Conservation (phyloP, 208 protist species). For the Trypanosoma lewisi region DNA sequence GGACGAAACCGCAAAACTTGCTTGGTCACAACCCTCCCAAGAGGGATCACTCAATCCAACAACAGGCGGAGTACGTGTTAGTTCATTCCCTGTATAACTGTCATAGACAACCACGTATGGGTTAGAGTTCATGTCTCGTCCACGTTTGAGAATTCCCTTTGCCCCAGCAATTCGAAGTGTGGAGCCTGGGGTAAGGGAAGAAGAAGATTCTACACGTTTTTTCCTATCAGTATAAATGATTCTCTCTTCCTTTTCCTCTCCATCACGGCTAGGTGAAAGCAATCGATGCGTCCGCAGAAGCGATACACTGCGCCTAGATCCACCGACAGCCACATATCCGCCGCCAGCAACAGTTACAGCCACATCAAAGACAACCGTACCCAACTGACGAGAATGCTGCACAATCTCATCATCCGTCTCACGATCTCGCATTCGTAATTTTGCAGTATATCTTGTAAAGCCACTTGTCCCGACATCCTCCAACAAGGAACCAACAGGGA, state of each 20-base stretch:
- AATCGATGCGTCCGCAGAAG: neutral
- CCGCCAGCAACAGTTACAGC: conserved; percentile 2
- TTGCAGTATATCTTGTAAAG: neutral
- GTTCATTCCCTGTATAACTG: conserved; percentile 1
- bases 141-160: conserved; percentile 16
- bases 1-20: neutral
- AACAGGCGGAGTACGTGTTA: conserved; percentile 17
- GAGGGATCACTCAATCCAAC: conserved; percentile 5
- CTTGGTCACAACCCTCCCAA: conserved; percentile 9
- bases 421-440: conserved; percentile 18
- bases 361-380: conserved; percentile 11
- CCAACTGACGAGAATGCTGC: conserved; percentile 2
- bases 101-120: conserved; percentile 22
- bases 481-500: conserved; percentile 34
- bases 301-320: neutral
- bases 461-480: neutral
- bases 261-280: conserved; percentile 1
- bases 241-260: neutral
- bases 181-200: neutral
- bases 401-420: conserved; percentile 22
- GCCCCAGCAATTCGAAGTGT: conserved; percentile 10
- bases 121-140: neutral
- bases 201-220: neutral
- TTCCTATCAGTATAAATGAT: neutral
- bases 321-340: neutral